Evolutionary conservation across 352 stramenopile species (phyloP), one percentile per base, ranked within the genome.

Genomic region (Globisporangium iwayamae): DNA sequence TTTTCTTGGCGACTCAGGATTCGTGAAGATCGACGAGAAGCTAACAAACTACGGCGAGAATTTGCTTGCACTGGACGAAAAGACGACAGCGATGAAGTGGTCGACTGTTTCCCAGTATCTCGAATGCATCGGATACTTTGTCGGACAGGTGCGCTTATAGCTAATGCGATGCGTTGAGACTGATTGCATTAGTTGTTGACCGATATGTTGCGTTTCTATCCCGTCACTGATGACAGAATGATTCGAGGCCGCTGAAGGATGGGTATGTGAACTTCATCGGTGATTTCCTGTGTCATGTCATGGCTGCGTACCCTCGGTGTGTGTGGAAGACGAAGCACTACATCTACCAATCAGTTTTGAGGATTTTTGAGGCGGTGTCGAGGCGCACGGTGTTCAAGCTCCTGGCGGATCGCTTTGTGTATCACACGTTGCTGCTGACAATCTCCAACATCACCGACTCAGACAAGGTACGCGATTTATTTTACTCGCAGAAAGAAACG

Each of bases 41-140:
- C 60, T 94, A 34, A 78, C 75, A 56, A 79, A 72, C 46, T 91
- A 84, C 68, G 82, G 85, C 16, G 85, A 94, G 43, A 84, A 77
- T 13, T 32, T 94, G 8, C 67, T 94, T 30, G 83, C 81, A 30
- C 54, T 91, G 30, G 71, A 83, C 39, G 69, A 77, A 18, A 76
- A 78, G 47, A 32, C 71, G 20, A 86, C 74, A 22, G 81, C 75
- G 25, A 79, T 69, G 62, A 85, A 68, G 41, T 94, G 78, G 82
- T 76, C 72, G 9, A 73, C 83, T 20, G 76, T 79, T 62, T 89
- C 72, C 9, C 71, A 77, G 22, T 88, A 76, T 61, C 64, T 87
- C 18, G 73, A 90, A 54, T 90, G 81, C 47, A 68, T 89, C 25
- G 78, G 70, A 34, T 58, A 67, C 16, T 91, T 91, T 62, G 66